A percentile compares a stretch with the other conserved stretches of the same genome.
These are phyloP conservation scores for Monosporascus sp. DNA, from an alignment of 2,329 filamentous ascomycete species.

Conservation along the genomic window DNA sequence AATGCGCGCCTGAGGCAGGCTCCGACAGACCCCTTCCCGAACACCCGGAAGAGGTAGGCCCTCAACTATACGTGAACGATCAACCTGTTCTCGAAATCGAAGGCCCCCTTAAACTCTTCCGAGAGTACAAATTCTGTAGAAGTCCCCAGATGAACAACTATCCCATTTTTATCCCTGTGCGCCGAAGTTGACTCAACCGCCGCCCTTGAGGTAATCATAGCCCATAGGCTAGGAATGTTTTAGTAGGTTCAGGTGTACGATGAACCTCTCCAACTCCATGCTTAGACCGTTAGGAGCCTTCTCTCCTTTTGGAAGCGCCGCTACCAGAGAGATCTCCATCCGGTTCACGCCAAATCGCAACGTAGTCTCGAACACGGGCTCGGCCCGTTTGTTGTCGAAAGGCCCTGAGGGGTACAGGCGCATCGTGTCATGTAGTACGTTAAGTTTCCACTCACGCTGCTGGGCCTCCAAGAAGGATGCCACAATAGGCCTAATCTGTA, in stretches of 20 bases:
- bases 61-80: no score
- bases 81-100: no score
- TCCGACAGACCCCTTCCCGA: no score
- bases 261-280: conserved; percentile 74
- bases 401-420: conserved; percentile 45
- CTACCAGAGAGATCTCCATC: conserved; percentile 73
- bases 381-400: conserved; percentile 52
- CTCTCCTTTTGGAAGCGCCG: conserved; percentile 58
- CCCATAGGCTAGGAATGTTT: conserved; percentile 11
- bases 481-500: conserved; percentile 67
- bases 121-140: no score
- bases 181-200: no score
- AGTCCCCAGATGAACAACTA: no score
- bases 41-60: no score
- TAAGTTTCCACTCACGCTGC: conserved; percentile 69
- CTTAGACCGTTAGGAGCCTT: conserved; percentile 54
- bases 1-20: no score
- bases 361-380: conserved; percentile 70
- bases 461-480: conserved; percentile 54
- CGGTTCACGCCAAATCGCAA: conserved; percentile 70
- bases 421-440: conserved; percentile 65
- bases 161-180: no score
- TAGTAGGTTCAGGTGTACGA: conserved; percentile 65
- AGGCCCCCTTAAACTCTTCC: no score
- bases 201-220: neutral